Percentiles rank a stretch among this genome's conserved stretches.
phyloP scores from a whole-genome alignment of 345 rosid species.

The Citrus sp. region DNA sequence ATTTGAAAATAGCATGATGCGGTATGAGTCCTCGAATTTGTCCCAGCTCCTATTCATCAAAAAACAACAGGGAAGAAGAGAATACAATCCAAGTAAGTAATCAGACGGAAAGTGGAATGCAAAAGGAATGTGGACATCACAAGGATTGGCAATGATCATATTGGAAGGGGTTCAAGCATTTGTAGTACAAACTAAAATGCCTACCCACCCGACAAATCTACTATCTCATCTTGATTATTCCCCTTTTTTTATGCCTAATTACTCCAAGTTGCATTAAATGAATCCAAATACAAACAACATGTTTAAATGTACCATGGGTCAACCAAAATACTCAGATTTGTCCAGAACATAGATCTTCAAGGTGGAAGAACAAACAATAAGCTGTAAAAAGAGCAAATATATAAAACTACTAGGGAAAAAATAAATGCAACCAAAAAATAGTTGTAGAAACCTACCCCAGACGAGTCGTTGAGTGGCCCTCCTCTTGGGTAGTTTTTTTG shows the following conservation, averaged over 20 bases:
- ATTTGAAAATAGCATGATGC: constrained; percentile 60
- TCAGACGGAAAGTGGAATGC: background rate
- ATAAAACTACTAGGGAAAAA: background rate
- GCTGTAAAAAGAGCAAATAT: background rate
- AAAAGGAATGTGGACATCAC: background rate
- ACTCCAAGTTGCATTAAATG: background rate
- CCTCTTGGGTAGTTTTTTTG: constrained; percentile 84
- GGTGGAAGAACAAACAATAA: constrained; percentile 2
- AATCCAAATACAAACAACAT: background rate
- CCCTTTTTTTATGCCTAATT: background rate
- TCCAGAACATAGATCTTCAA: background rate
- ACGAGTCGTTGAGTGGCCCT: constrained; percentile 59
- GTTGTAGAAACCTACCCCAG: constrained; percentile 62
- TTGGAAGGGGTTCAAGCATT: background rate
- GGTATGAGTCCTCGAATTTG: constrained; percentile 68
- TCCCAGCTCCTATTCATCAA: constrained; percentile 69
- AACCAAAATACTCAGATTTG: background rate
- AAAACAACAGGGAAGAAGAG: background rate
- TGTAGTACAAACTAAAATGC: background rate
- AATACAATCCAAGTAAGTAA: background rate
- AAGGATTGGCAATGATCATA: background rate
- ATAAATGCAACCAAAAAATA: constrained; percentile 1
- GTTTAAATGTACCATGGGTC: background rate
- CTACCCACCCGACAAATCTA: background rate
- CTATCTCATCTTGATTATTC: background rate